A percentile compares a stretch with the other conserved stretches of the same genome.
These are phyloP conservation scores for Calycina marina DNA, from an alignment of 2,329 filamentous ascomycete genomes.

Conservation along the genomic window DNA sequence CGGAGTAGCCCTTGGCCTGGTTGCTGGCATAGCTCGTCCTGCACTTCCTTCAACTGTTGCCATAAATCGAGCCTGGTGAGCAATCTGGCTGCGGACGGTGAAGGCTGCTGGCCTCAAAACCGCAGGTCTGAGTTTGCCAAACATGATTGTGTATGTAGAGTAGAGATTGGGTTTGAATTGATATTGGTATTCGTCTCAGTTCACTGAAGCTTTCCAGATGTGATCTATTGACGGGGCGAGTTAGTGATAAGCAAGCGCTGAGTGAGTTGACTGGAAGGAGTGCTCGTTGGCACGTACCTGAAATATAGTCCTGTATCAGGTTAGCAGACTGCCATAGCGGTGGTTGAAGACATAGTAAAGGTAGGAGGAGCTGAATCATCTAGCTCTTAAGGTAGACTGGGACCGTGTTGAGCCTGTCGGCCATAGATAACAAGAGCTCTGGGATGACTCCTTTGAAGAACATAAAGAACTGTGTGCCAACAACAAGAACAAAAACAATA, in stretches of 20 bases:
- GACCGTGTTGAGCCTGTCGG: not conserved
- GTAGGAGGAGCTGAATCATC: slow-evolving; percentile 4
- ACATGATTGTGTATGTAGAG: slow-evolving; percentile 34
- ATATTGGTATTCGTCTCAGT: slow-evolving; percentile 22
- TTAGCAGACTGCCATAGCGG: too few relatives aligned
- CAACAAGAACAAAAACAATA: slow-evolving; percentile 3
- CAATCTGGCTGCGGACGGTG: slow-evolving; percentile 16
- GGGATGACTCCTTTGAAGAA: slow-evolving; percentile 3
- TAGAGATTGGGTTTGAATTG: slow-evolving; percentile 9
- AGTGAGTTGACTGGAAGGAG: slow-evolving; percentile 4
- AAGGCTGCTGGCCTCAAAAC: slow-evolving; percentile 24
- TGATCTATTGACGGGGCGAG: slow-evolving; percentile 22
- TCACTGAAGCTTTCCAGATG: slow-evolving; percentile 29
- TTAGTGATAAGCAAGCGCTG: slow-evolving; percentile 15
- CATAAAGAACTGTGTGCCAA: too few relatives aligned
- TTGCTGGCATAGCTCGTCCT: slow-evolving; percentile 50
- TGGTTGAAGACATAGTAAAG: slow-evolving; percentile 9
- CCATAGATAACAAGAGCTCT: slow-evolving; percentile 11
- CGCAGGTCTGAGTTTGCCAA: slow-evolving; percentile 43
- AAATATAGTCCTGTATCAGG: slow-evolving; percentile 53
- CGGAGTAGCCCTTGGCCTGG: slow-evolving; percentile 45
- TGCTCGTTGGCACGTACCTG: slow-evolving; percentile 38
- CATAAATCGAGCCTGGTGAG: slow-evolving; percentile 34
- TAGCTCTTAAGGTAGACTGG: slow-evolving; percentile 4
- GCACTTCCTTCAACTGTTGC: slow-evolving; percentile 56